Conservation (phyloP, 176 grass and related monocot genomes). For the Echinochloa phyllopogon region DNA sequence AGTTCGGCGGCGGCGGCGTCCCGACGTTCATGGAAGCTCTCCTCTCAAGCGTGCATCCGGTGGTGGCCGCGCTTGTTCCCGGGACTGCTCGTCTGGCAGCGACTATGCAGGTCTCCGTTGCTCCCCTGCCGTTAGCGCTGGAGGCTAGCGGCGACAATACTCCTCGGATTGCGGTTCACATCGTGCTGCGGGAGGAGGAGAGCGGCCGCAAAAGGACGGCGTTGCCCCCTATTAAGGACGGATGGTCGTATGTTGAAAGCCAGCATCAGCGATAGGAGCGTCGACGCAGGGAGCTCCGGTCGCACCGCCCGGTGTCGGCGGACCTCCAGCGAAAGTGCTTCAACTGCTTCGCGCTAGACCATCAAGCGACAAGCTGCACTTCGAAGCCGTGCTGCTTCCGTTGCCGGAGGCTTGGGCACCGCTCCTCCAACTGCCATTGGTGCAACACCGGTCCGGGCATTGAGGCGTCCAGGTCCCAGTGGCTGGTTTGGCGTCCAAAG, state of each 20-base stretch:
- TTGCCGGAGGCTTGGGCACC: neutral
- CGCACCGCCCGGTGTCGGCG: neutral
- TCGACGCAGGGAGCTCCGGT: too few relatives aligned
- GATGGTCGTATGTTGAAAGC: neutral
- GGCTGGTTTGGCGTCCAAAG: neutral
- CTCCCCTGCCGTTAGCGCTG: too few relatives aligned
- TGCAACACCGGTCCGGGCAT: too few relatives aligned
- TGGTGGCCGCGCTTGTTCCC: too few relatives aligned
- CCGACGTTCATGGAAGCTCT: neutral
- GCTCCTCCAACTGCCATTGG: neutral
- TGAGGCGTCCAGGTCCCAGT: too few relatives aligned
- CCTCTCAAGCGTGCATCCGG: neutral
- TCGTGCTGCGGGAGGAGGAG: neutral
- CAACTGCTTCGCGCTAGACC: neutral
- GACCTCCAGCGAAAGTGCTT: neutral
- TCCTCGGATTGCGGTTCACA: too few relatives aligned
- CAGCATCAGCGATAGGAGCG: neutral
- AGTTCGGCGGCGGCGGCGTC: neutral
- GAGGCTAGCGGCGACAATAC: too few relatives aligned
- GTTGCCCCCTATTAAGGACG: rapidly evolving
- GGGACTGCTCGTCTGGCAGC: too few relatives aligned
- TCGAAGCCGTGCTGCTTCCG: neutral
- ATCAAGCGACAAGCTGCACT: neutral
- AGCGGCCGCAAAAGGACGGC: too few relatives aligned
- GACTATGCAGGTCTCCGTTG: too few relatives aligned